Conservation (phyloP, 768 basidiomycete genomes). For the Termitomyces sp. region DNA sequence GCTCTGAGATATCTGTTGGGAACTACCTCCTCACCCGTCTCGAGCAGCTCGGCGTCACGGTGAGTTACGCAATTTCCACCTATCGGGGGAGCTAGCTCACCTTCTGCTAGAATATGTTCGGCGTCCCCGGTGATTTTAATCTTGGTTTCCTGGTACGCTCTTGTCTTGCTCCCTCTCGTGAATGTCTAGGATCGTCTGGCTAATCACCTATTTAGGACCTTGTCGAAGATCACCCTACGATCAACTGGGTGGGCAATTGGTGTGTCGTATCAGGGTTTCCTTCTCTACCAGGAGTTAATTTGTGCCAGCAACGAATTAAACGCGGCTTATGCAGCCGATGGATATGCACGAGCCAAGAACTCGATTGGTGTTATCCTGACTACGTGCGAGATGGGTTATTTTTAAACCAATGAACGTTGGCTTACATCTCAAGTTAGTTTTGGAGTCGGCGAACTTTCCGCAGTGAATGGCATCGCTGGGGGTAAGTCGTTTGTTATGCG, state of each 20-base stretch:
- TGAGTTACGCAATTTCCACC: conserved; percentile 17
- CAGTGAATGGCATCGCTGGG: conserved; percentile 81
- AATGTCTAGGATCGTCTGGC: conserved; percentile 2
- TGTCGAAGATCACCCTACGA: conserved; percentile 72
- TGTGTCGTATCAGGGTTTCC: conserved; percentile 18
- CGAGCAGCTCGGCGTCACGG: conserved; percentile 56
- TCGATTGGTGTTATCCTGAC: conserved; percentile 72
- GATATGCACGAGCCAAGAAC: conserved; percentile 86
- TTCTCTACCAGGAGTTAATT: background rate
- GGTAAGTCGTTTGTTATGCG: conserved; percentile 22
- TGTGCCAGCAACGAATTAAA: conserved; percentile 75
- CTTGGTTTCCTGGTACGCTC: conserved; percentile 53
- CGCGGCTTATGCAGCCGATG: conserved; percentile 88
- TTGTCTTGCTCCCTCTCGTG: background rate
- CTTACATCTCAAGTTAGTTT: conserved; percentile 42
- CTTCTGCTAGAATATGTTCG: conserved; percentile 63
- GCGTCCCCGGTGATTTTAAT: conserved; percentile 87
- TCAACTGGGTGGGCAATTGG: conserved; percentile 90
- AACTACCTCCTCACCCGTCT: conserved; percentile 56
- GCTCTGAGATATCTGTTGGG: conserved; percentile 43
- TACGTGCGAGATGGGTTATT: conserved; percentile 43
- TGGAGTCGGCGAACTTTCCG: conserved; percentile 91
- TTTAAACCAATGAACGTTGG: background rate
- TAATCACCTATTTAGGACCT: conserved; percentile 51
- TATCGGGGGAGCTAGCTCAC: too few species aligned